Conservation (phyloP, 2,329 filamentous ascomycete genomes). For the Colletotrichum sp. region DNA sequence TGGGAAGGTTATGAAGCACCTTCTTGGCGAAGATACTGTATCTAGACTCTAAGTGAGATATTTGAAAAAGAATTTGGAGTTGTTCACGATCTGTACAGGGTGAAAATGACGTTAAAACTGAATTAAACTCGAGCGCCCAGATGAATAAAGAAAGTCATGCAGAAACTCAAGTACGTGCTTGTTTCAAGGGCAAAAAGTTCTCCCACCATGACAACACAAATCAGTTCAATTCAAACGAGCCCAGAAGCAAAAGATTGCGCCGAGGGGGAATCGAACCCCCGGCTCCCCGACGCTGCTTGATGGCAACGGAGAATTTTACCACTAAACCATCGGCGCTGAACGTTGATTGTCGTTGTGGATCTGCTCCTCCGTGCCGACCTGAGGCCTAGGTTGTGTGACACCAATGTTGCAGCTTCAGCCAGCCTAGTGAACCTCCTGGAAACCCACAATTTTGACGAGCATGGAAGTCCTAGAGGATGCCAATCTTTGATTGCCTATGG, state of each 20-base stretch:
- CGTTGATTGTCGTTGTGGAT: not conserved
- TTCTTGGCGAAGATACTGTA: not conserved
- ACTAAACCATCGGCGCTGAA: constrained; percentile 20
- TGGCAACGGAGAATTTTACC: constrained; percentile 22
- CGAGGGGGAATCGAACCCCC: constrained; percentile 21
- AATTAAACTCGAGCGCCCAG: not conserved
- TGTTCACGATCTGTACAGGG: not conserved
- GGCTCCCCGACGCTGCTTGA: constrained; percentile 16
- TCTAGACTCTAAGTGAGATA: not conserved
- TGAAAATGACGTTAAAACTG: not conserved
- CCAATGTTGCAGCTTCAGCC: not conserved
- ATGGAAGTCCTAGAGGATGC: not conserved
- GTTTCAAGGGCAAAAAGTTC: not conserved
- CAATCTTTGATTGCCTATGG: not conserved
- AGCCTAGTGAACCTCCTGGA: not conserved
- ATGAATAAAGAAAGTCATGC: not conserved
- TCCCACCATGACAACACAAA: not conserved
- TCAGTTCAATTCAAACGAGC: not conserved
- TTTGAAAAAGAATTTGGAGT: not conserved
- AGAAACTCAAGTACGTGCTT: not conserved
- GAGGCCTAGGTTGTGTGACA: not conserved
- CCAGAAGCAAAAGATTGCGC: not conserved
- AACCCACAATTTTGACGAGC: not conserved
- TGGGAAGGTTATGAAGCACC: constrained; percentile 10
- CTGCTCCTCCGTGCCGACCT: rapidly evolving